Evolutionary conservation across 257 asterid genomes (phyloP).

Genomic region (Scutellaria barbata): DNA sequence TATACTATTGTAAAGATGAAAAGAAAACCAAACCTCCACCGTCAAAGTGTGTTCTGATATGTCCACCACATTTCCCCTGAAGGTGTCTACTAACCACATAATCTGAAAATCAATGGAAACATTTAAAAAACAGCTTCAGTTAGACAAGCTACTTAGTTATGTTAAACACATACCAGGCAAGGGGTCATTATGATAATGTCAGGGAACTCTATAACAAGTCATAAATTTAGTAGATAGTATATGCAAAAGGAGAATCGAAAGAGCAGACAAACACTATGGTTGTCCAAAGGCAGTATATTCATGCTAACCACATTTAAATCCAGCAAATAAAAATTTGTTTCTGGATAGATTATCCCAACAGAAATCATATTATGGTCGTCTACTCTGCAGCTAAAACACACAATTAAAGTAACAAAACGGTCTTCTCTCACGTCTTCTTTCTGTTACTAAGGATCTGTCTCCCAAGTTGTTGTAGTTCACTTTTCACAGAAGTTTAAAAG

Average conservation of each 20-base stretch:
- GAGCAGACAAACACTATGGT: background rate
- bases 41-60: conserved; percentile 76
- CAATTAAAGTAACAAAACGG: conserved; percentile 3
- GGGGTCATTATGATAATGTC: background rate
- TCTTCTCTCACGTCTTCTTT: background rate
- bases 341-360: background rate
- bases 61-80: conserved; percentile 85
- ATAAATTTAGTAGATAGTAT: background rate
- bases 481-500: background rate
- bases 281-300: conserved; percentile 1
- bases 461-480: no score
- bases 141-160: conserved; percentile 1
- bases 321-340: background rate
- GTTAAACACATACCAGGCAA: background rate
- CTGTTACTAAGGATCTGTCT: background rate
- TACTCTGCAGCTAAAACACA: background rate
- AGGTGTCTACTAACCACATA: conserved; percentile 77
- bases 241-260: background rate
- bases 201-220: conserved; percentile 12
- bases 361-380: conserved; percentile 1
- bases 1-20: conserved; percentile 19
- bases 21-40: conserved; percentile 58
- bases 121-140: conserved; percentile 16
- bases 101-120: conserved; percentile 54
- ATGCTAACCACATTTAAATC: background rate